Evolutionary conservation across 345 rosid species (phyloP).

Genomic region (Zanthoxylum bungeanum): DNA sequence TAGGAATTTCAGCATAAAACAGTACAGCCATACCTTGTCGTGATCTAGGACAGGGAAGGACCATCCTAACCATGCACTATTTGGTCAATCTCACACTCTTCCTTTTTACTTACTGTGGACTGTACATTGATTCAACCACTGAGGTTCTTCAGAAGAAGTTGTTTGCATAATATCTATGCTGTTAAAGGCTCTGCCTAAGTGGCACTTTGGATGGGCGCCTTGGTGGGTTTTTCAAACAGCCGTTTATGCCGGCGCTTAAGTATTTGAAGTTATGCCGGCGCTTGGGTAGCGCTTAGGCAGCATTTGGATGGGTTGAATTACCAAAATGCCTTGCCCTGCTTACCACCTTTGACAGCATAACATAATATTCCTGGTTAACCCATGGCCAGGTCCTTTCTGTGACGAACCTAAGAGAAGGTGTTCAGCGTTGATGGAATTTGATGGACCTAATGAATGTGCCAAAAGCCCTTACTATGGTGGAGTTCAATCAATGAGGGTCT

Average conservation of each 20-base stretch:
- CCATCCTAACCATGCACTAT: neutral
- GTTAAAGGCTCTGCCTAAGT: no score
- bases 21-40: no score
- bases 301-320: no score
- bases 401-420: constrained; percentile 1
- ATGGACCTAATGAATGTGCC: neutral
- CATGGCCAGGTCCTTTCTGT: neutral
- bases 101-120: neutral
- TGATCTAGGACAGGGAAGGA: neutral
- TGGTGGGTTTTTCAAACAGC: no score
- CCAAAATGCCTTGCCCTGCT: no score
- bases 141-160: neutral
- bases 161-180: no score
- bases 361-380: neutral
- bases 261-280: no score
- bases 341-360: no score
- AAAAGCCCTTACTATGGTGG: neutral
- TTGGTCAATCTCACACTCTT: neutral
- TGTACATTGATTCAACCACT: neutral
- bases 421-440: neutral
- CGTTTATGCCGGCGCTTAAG: no score
- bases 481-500: neutral
- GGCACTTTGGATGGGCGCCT: no score
- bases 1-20: neutral
- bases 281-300: no score